Evolutionary conservation across 2,329 filamentous ascomycete genomes (phyloP).

Genomic region (Lachnellula cervina): DNA sequence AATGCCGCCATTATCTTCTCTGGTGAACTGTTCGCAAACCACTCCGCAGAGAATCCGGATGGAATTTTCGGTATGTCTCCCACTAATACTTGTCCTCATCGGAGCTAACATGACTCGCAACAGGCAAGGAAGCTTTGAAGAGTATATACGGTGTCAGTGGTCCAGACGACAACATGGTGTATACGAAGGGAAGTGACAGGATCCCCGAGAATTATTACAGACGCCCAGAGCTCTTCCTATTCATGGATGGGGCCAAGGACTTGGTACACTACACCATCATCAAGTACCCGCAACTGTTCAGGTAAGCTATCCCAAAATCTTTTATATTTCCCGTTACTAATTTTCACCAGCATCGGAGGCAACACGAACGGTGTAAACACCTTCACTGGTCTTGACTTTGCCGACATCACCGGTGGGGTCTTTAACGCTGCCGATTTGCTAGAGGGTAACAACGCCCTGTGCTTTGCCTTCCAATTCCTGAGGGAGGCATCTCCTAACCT

Average conservation of each 20-base stretch:
- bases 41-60: neutral
- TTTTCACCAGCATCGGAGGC: slow-evolving; percentile 44
- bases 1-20: slow-evolving; percentile 24
- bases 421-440: slow-evolving; percentile 39
- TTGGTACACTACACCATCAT: too few species aligned
- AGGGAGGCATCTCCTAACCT: slow-evolving; percentile 39
- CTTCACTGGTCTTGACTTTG: slow-evolving; percentile 43
- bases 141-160: neutral
- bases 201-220: neutral
- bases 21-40: slow-evolving; percentile 19
- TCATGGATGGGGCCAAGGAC: too few species aligned
- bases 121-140: slow-evolving; percentile 23
- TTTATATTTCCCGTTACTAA: slow-evolving; percentile 33
- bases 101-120: too few species aligned
- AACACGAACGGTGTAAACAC: slow-evolving; percentile 48
- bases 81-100: too few species aligned
- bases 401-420: slow-evolving; percentile 41
- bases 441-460: slow-evolving; percentile 44
- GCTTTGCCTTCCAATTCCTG: slow-evolving; percentile 38
- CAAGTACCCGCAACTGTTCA: too few species aligned
- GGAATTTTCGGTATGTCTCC: neutral
- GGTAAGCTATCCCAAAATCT: too few species aligned
- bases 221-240: neutral
- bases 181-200: neutral
- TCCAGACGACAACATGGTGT: slow-evolving; percentile 4